These are phyloP conservation scores for Emericellopsis atlantica DNA, from an alignment of 2,329 filamentous ascomycete species.

Conservation along the genomic window DNA sequence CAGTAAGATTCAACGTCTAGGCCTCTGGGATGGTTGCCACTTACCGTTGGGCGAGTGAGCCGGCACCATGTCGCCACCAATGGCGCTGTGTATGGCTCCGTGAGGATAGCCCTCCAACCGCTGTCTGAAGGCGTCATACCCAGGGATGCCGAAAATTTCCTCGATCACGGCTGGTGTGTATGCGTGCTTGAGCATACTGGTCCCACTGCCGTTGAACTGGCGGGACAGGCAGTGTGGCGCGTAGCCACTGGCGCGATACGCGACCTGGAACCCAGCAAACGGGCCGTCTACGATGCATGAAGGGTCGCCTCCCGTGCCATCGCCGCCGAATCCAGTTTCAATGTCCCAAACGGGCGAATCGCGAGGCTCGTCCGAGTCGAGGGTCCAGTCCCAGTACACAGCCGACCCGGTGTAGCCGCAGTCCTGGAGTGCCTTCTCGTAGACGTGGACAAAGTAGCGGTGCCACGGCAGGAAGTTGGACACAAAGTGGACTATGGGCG, in stretches of 20 bases:
- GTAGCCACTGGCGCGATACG: constrained; percentile 1
- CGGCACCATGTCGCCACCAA: constrained; percentile 13
- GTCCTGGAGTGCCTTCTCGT: constrained; percentile 12
- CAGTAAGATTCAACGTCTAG: background rate
- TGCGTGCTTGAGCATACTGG: background rate
- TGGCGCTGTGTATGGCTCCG: constrained; percentile 10
- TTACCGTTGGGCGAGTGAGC: constrained; percentile 8
- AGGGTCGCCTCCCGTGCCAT: constrained; percentile 8
- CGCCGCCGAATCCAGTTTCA: constrained; percentile 15
- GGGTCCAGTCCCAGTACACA: constrained; percentile 22
- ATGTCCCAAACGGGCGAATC: constrained; percentile 10
- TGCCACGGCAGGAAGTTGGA: constrained; percentile 21
- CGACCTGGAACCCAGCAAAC: constrained; percentile 9
- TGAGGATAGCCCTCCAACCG: constrained; percentile 14
- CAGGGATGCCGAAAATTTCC: background rate
- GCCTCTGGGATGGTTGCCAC: background rate
- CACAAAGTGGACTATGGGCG: too few species aligned
- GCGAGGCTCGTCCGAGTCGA: constrained; percentile 12
- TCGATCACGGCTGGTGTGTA: too few species aligned
- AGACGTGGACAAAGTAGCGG: constrained; percentile 17
- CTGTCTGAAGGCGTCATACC: constrained; percentile 4
- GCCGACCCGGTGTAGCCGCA: constrained; percentile 11
- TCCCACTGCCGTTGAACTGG: constrained; percentile 8
- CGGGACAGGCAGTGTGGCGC: constrained; percentile 13
- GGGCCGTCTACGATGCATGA: constrained; percentile 9